A percentile compares a stretch with the other conserved stretches of the same genome.
phyloP scores from a whole-genome alignment of 2,329 filamentous ascomycete species.

The Microdochium trichocladiopsis region DNA sequence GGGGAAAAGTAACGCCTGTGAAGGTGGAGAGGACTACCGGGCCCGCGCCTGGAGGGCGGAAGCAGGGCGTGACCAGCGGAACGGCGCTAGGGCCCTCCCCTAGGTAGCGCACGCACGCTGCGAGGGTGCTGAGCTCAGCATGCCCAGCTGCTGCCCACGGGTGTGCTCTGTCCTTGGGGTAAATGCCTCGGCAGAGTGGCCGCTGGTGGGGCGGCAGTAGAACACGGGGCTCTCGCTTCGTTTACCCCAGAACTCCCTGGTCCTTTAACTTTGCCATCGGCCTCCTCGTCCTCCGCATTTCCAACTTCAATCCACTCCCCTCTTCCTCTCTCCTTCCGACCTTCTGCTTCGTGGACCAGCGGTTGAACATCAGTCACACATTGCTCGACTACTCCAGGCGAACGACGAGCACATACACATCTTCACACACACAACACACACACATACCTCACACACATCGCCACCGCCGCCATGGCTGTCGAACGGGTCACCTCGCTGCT shows the following conservation, averaged over 20 bases:
- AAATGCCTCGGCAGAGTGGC: neutral
- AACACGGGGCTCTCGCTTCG: neutral
- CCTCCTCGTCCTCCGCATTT: neutral
- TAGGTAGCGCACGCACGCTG: neutral
- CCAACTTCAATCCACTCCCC: neutral
- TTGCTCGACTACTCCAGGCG: neutral
- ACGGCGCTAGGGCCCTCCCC: neutral
- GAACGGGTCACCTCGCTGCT: conserved; percentile 85
- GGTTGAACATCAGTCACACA: neutral
- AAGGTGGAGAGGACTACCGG: neutral
- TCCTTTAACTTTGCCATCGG: neutral
- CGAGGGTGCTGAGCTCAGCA: neutral
- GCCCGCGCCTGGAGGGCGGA: too few species aligned
- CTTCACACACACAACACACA: neutral
- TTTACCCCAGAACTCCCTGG: neutral
- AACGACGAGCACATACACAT: neutral
- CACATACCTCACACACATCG: neutral
- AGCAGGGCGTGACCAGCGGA: neutral
- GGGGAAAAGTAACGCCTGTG: neutral
- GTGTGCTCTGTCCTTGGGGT: too few species aligned
- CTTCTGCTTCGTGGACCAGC: neutral
- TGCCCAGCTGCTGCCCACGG: neutral
- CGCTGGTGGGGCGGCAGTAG: neutral
- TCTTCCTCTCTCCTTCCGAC: neutral
- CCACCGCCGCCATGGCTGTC: conserved; percentile 56